phyloP scores from a whole-genome alignment of 2,329 filamentous ascomycete species.

The Diaporthe velutina region DNA sequence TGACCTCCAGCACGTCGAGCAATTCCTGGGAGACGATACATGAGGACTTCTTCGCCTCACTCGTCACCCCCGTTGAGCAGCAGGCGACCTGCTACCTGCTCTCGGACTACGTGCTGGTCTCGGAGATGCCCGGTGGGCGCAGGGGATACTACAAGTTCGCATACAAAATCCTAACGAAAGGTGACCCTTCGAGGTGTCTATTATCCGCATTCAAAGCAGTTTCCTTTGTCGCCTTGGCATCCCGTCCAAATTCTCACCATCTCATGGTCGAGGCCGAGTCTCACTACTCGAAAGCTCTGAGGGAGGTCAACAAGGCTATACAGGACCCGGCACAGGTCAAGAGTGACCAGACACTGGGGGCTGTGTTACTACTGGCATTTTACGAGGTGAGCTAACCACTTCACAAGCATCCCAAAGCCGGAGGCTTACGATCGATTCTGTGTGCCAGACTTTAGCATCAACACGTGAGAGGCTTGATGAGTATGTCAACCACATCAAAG shows the following conservation, averaged over 20 bases:
- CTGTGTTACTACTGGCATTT: slow-evolving; percentile 30
- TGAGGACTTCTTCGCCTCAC: slow-evolving; percentile 17
- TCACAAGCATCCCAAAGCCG: not conserved
- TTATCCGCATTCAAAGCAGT: slow-evolving; percentile 32
- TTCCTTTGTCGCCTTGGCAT: slow-evolving; percentile 31
- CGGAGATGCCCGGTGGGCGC: slow-evolving; percentile 16
- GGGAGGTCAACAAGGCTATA: slow-evolving; percentile 33
- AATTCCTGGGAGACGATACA: slow-evolving; percentile 37
- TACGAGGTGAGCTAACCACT: slow-evolving; percentile 21
- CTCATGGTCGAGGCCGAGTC: slow-evolving; percentile 31
- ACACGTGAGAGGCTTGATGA: slow-evolving; percentile 40
- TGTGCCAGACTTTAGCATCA: slow-evolving; percentile 37
- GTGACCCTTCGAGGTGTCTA: slow-evolving; percentile 36
- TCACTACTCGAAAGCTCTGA: slow-evolving; percentile 32
- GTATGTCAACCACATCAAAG: slow-evolving; percentile 43
- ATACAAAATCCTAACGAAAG: slow-evolving; percentile 27
- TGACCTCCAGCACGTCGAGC: slow-evolving; percentile 20
- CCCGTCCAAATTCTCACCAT: slow-evolving; percentile 21
- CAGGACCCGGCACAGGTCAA: slow-evolving; percentile 31
- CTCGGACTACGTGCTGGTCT: slow-evolving; percentile 41
- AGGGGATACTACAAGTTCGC: slow-evolving; percentile 29
- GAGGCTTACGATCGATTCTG: not conserved
- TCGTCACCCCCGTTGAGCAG: slow-evolving; percentile 42
- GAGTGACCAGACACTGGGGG: slow-evolving; percentile 21
- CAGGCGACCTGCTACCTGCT: slow-evolving; percentile 44